Base-by-base conservation (phyloP, 345 rosid species). In the Citrus medica region DNA sequence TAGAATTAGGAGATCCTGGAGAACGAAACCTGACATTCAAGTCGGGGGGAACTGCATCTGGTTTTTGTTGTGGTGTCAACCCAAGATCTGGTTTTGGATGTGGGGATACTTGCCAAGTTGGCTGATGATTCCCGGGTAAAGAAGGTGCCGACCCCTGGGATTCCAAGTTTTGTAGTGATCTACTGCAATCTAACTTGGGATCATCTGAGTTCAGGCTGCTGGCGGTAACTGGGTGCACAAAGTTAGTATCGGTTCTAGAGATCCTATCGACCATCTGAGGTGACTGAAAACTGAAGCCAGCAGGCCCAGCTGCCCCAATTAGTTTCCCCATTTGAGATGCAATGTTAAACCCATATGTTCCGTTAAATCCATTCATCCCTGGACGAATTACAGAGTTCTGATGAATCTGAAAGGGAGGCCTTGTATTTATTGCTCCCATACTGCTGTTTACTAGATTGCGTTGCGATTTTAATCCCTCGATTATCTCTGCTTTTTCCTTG, bases 21-120 rank as follows among this genome's bases (percentile, higher is more conserved):
- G 88, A 82, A 70, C 83, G 88, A 77, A 87, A 87, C 67, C 78
- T 63, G 69, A 85, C 56, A 58, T 86, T 90, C 69, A 88, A 71
- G 78, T 87, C 91, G 0, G 93, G 88, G 19, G 86, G 85, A 22
- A 77, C 80, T 25, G 86, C 71, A 62, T 76, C 89, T 19, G 76
- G 48, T 63, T 77, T 82, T 56, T 78, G 83, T 70, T 72, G 82
- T 6, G 78, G 56, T n/a, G 81, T 76, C 53, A 70, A 70, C 35
- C 61, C 59, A 7, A 73, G 69, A 42, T 79, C 82, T 32, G 77
- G 79, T 79, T 73, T 83, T 19, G 51, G 71, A 33, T 71, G 84
- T 28, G 55, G 51, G 33, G 78, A 71, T 30, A 73, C 85, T 53
- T 66, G 82, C 84, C 83, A 66, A 6, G 77, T 56, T 5, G 67